These are phyloP conservation scores for Colletotrichum neosansevieriae DNA, from an alignment of 2,329 filamentous ascomycete species.

Conservation along the genomic window DNA sequence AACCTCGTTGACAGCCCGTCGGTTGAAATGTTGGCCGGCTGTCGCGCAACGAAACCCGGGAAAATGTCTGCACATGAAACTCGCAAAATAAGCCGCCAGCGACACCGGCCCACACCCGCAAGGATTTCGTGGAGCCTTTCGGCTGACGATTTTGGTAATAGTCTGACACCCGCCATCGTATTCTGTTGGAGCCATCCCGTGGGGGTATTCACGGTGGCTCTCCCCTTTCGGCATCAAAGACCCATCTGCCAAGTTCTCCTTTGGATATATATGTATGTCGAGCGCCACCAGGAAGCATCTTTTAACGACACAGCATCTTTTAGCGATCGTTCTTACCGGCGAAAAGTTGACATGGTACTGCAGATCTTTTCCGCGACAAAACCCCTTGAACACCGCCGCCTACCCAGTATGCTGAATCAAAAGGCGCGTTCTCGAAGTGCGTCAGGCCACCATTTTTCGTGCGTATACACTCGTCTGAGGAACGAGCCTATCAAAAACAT, in stretches of 20 bases:
- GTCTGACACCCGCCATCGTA: background rate
- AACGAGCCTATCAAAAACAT: too few species aligned
- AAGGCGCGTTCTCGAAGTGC: too few species aligned
- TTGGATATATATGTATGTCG: background rate
- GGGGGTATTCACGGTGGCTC: background rate
- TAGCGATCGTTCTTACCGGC: background rate
- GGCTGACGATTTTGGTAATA: background rate
- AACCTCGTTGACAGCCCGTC: too few species aligned
- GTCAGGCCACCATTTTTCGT: too few species aligned
- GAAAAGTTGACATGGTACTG: too few species aligned
- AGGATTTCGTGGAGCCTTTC: background rate
- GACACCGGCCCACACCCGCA: constrained; percentile 24
- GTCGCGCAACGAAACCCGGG: too few species aligned
- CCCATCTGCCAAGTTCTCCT: constrained; percentile 10
- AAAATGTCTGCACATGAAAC: background rate
- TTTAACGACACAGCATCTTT: constrained; percentile 23
- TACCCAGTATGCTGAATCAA: background rate
- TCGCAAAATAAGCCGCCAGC: background rate
- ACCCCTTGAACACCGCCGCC: background rate
- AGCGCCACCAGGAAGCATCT: constrained; percentile 2
- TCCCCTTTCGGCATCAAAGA: background rate
- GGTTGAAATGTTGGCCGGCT: too few species aligned
- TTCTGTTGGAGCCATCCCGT: background rate
- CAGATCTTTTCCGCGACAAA: too few species aligned
- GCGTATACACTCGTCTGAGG: too few species aligned